Evolutionary conservation across 257 asterid species (phyloP), one percentile per base, ranked within the genome.

Genomic region (Salvia splendens): DNA sequence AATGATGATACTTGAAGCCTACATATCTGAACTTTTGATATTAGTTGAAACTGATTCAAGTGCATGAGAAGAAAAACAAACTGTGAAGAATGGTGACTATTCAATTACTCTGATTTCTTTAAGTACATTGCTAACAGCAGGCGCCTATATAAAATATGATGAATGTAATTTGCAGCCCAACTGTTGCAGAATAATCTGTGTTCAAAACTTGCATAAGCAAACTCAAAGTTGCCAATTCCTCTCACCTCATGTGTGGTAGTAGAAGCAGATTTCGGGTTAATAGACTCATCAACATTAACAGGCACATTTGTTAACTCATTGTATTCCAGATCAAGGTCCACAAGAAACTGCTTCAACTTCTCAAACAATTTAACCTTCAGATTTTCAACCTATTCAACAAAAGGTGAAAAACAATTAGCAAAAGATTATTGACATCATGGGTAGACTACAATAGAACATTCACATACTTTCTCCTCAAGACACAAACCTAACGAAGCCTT

Each of bases 281-380:
- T 71, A 75, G 87, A 70, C 62, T 64, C 78, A 59, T 74, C 65
- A 72, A 42, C 68, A 56, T 75, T 83, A 67, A 69, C 61, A 42
- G 91, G 73, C 70, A 68, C 68, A 33, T 70, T 81, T 72, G 75
- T 77, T 73, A 75, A 69, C 73, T 82, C 92, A 73, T 83, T 73
- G 45, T 85, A 79, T 78, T 87, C 96, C 70, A 91, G 87, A 79
- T 81, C 88, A 73, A 94, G 88, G 77, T 88, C 95, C 75, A 71
- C 86, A 60, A 94, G 96, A 75, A 86, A 94, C 81, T 91, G 97
- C 70, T 91, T 96, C 84, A 94, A 76, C 80, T 91, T 94, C 61
- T 91, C 97, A 69, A 87, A 89, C 75, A 94, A 87, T 74, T 94
- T 88, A 70, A 85, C 86, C 87, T 91, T 88, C 86, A 94, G 69